Evolutionary conservation across 306 rosid species (phyloP), one percentile per base, ranked within the genome.

Genomic region (Inga oerstediana): DNA sequence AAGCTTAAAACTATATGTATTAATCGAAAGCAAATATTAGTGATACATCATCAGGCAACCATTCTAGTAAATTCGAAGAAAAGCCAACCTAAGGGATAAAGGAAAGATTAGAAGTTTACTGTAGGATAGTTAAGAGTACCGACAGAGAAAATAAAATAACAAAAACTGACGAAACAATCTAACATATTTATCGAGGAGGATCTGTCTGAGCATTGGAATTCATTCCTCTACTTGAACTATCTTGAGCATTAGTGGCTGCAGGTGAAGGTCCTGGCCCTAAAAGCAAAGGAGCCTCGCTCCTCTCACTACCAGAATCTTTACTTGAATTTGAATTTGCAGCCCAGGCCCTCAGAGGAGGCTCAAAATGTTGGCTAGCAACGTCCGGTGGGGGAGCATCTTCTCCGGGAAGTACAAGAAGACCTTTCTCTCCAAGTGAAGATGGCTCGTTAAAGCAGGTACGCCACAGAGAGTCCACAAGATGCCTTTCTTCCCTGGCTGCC

Each of bases 391-490:
- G 88, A 1, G 88, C 90, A 54, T 94, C 98, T 85, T 96, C 99
- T 32, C 91, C 96, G 0, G 98, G 96, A 74, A 93, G 94, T 46
- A 89, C 87, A 73, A 91, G 92, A 84, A 93, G 96, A 74, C 99
- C 98, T 80, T 91, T 94, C 88, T 90, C 94, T 24, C 79, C 75
- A 41, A 96, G 90, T 0, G 90, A 86, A 61, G 97, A 96, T 0
- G 97, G 94, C 75, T 92, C 92, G 0, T 91, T 79, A 79, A 73
- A 96, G 91, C 85, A 88, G 59, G 90, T 80, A 39, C 75, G 88
- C 99, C 99, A 96, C 13, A 94, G 90, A 22, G 95, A 86, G 56
- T 96, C 97, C 49, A 96, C 92, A 62, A 96, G 97, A 3, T 79
- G 94, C 76, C 97, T 87, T 88, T 96, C 99, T 73, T 96, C 99